Evolutionary conservation across 768 basidiomycete genomes (phyloP), one percentile per base, ranked within the genome.

Genomic region (Hygrocybe coccinea): DNA sequence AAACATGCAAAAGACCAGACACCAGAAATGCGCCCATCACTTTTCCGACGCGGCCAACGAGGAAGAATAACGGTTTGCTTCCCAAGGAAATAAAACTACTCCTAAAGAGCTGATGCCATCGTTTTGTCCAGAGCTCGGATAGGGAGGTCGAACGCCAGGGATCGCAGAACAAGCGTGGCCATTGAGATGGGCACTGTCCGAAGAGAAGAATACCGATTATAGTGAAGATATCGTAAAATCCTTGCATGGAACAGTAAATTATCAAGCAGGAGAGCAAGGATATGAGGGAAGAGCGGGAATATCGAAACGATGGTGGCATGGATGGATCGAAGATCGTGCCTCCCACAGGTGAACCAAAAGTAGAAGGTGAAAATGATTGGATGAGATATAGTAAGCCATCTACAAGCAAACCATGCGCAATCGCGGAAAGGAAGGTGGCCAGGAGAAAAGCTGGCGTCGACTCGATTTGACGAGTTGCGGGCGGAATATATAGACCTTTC

Each of bases 41-140:
- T 3, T 64, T 67, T 4, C 81, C 83, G 2, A 63, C 54, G 17
- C 76, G 76, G 21, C 86, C 84, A 24, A 80, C 61, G 4, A 80
- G 57, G 51, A 61, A 62, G 24, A 64, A 64, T 24, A 80, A 50
- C 0, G 81, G 80, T 33, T 69, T 70, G 9, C 71, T 70, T 11
- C 84, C 85, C n/a, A 81, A 57, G 11, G 64, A 67, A 39, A 85
- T 67, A 60, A 88, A 87, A 36, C 67, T 62, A 43, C 82, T 77
- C 9, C 85, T 77, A 62, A 86, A 84, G 5, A 82, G 56, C 60
- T 87, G 85, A 60, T 89, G 87, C 87, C 87, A 89, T n/a, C 78
- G 69, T 54, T 58, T 65, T 3, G 77, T 72, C 87, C 87, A 89
- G 55, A 85, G 80, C 21, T 82, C 77, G 36, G 71, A 65, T n/a